These are phyloP conservation scores for Hypoxylon trugodes DNA, from an alignment of 495 filamentous ascomycete genomes.

Conservation along the genomic window DNA sequence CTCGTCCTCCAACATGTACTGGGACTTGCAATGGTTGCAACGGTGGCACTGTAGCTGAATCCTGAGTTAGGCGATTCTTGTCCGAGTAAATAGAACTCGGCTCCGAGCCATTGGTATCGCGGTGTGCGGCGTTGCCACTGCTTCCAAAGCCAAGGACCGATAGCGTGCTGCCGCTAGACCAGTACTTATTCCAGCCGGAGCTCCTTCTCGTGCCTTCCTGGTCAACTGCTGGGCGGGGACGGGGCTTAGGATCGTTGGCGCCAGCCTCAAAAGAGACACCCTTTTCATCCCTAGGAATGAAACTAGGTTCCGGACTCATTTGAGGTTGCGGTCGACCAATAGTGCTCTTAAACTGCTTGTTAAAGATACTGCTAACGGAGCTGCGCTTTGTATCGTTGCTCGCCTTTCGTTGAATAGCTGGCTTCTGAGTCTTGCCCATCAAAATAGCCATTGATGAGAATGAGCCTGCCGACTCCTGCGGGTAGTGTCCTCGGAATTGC, in stretches of 20 bases:
- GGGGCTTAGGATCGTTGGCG: conserved; percentile 47
- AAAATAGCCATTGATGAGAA: conserved; percentile 66
- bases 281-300: conserved; percentile 48
- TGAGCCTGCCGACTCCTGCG: conserved; percentile 56
- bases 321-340: conserved; percentile 64
- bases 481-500: conserved; percentile 57
- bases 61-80: conserved; percentile 58
- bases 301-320: conserved; percentile 33
- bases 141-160: conserved; percentile 60
- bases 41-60: conserved; percentile 63
- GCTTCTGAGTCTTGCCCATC: conserved; percentile 58
- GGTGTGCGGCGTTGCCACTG: conserved; percentile 45
- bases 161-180: conserved; percentile 63
- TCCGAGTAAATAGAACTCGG: conserved; percentile 63
- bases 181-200: conserved; percentile 69
- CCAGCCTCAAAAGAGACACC: conserved; percentile 52
- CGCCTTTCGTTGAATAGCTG: conserved; percentile 49
- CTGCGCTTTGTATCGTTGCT: conserved; percentile 56
- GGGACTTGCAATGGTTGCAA: too few species aligned
- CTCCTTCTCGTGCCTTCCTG: conserved; percentile 54
- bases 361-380: conserved; percentile 57
- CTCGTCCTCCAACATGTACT: conserved; percentile 57
- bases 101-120: conserved; percentile 55
- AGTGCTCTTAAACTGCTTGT: conserved; percentile 61
- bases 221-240: conserved; percentile 40